phyloP scores from a whole-genome alignment of 441 rosid genomes.

The Mallotus repandus region DNA sequence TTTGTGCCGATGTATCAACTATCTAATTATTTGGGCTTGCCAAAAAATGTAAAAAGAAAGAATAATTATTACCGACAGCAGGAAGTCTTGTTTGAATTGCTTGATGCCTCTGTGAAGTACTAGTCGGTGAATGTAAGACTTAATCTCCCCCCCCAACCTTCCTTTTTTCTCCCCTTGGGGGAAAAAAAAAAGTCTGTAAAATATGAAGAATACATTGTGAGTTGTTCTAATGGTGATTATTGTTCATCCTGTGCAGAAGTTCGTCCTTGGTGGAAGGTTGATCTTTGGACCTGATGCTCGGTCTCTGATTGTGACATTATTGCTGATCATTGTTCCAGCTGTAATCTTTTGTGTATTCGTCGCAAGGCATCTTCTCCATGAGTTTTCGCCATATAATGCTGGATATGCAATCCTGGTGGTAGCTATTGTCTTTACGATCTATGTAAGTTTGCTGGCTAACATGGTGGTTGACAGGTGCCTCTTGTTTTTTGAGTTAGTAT shows the following conservation, averaged over 20 bases:
- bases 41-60: neutral
- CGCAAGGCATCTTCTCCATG: constrained; percentile 80
- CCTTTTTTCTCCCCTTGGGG: too few relatives aligned
- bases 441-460: constrained; percentile 51
- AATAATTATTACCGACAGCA: neutral
- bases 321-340: constrained; percentile 73
- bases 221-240: constrained; percentile 14
- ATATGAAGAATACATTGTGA: neutral
- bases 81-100: neutral
- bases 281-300: constrained; percentile 97
- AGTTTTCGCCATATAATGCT: constrained; percentile 64
- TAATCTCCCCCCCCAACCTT: too few relatives aligned
- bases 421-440: constrained; percentile 60
- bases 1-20: neutral
- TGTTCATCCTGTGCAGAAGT: constrained; percentile 52
- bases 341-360: constrained; percentile 77
- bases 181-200: neutral
- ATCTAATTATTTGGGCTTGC: neutral
- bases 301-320: constrained; percentile 74
- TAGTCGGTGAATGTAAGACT: neutral
- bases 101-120: neutral
- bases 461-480: constrained; percentile 5
- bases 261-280: constrained; percentile 88
- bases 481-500: constrained; percentile 10
- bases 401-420: constrained; percentile 74